Conservation (phyloP, 2,329 filamentous ascomycete species). For the Diaporthe citriasiana region DNA sequence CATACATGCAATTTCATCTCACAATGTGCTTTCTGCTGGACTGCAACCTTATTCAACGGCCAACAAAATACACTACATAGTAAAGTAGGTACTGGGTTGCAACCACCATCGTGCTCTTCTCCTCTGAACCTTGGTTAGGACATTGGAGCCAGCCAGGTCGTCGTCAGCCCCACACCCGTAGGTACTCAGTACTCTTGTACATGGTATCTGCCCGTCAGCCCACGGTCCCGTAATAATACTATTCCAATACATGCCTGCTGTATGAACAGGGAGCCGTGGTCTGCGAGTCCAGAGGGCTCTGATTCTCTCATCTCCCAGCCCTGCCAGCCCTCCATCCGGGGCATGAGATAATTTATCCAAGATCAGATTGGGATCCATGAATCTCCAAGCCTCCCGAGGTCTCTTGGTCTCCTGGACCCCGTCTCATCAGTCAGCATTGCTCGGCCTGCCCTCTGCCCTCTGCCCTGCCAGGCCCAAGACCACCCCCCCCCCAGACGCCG, state of each 20-base stretch:
- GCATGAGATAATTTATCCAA: conserved; percentile 30
- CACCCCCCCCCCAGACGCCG: conserved; percentile 7
- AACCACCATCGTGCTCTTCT: background rate
- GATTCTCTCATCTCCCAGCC: conserved; percentile 27
- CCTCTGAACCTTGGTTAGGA: conserved; percentile 8
- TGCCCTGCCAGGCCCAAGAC: background rate
- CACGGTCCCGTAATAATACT: conserved; percentile 23
- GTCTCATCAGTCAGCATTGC: background rate
- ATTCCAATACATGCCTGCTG: conserved; percentile 8
- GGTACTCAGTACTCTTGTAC: background rate
- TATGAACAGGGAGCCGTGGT: conserved; percentile 21
- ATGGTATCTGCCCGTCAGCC: conserved; percentile 16
- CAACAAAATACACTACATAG: background rate
- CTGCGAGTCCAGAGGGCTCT: conserved; percentile 19
- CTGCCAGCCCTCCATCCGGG: conserved; percentile 6
- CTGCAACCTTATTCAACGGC: conserved; percentile 20
- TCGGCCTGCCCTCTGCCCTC: background rate
- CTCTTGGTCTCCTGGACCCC: conserved; percentile 16
- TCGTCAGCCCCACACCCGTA: conserved; percentile 4
- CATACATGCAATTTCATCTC: conserved; percentile 7
- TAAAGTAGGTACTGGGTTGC: background rate
- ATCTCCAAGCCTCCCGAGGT: conserved; percentile 5
- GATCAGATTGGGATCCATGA: conserved; percentile 16
- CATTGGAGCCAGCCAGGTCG: background rate
- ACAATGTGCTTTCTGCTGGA: conserved; percentile 2